Evolutionary conservation across 257 asterid genomes (phyloP).

Genomic region (Primulina eburnea): DNA sequence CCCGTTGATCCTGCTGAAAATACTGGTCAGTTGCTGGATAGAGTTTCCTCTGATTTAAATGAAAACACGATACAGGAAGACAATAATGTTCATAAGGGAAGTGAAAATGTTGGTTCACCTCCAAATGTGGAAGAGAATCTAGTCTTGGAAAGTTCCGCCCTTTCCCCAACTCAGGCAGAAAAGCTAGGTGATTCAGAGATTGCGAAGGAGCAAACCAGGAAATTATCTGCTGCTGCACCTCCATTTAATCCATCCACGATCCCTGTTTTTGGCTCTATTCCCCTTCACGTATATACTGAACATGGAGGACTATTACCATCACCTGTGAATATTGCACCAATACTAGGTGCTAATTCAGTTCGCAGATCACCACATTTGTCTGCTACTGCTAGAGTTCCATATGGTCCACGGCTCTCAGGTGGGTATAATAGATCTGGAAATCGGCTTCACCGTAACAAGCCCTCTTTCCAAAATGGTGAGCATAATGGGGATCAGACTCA

Average conservation of each 20-base stretch:
- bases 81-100: slow-evolving; percentile 1
- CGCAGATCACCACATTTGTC: slow-evolving; percentile 3
- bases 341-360: background rate
- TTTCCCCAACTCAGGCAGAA: slow-evolving; percentile 26
- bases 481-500: slow-evolving; percentile 52
- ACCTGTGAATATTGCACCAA: background rate
- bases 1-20: slow-evolving; percentile 27
- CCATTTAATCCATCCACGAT: background rate
- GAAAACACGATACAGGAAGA: slow-evolving; percentile 30
- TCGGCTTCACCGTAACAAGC: slow-evolving; percentile 59
- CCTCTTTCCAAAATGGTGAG: slow-evolving; percentile 51
- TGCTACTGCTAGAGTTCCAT: slow-evolving; percentile 43
- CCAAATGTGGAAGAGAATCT: slow-evolving; percentile 7
- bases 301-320: background rate
- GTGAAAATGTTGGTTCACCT: background rate
- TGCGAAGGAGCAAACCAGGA: background rate
- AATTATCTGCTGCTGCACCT: background rate
- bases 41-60: slow-evolving; percentile 28
- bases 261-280: background rate
- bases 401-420: slow-evolving; percentile 81
- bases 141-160: slow-evolving; percentile 24
- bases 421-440: slow-evolving; percentile 61
- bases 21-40: slow-evolving; percentile 29
- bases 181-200: background rate
- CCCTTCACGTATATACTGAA: background rate